Evolutionary conservation across 129 eudicot species (phyloP), one percentile per base, ranked within the genome.

Genomic region (Deinandra increscens): DNA sequence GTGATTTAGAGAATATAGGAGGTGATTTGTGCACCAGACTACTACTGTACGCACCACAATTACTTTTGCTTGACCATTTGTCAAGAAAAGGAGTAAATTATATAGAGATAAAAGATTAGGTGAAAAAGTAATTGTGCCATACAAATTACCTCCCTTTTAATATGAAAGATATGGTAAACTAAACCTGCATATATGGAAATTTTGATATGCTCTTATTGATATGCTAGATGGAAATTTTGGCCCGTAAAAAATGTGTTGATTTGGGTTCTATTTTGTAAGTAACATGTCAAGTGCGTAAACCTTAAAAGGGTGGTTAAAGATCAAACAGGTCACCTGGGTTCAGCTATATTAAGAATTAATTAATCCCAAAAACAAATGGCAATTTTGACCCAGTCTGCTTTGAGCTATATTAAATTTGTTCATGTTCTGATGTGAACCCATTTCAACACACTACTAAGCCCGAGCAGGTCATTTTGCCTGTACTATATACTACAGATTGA

Each of bases 381-480:
- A 55, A 53, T 1, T 17, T 17, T 2, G 29, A 51, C 29, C n/a
- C 11, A 12, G 7, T 5, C 11, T 4, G 26, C 19, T 19, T 51
- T 51, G 26, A 20, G 11, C 13, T 2, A 5, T 8, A 26, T 18
- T 51, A 18, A 51, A 19, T 1, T 18, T 51, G 7, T 51, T 23
- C 37, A 56, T 26, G n/a, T 56, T n/a, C n/a, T n/a, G n/a, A n/a
- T n/a, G n/a, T n/a, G n/a, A 56, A 56, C 38, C 37, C 15, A 26
- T 56, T 56, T 56, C 37, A 23, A 55, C 37, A 20, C 36, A 20
- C 12, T 20, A 55, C 61, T 37, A 55, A 55, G 37, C 61, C 61
- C 7, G 15, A 20, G 15, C 34, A 22, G 61, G 36, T 14, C 17
- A 55, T 55, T 55, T 55, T 55, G 59, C 36, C 61, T 22, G 61